Evolutionary conservation across 345 rosid genomes (phyloP).

Genomic region (Salix exigua): DNA sequence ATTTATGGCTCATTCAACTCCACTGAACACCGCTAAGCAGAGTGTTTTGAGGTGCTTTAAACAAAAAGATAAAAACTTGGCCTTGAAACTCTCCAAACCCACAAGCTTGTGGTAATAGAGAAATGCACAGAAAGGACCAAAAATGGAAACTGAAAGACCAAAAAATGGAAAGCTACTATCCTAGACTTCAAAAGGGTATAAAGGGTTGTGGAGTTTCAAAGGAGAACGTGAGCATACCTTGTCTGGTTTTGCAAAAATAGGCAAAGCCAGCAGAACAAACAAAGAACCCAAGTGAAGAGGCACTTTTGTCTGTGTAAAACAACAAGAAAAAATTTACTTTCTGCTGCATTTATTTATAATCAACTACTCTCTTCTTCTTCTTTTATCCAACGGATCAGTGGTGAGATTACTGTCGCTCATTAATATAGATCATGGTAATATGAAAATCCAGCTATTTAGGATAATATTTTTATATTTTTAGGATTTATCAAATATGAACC

Average conservation of each 20-base stretch:
- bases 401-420: no score
- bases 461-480: no score
- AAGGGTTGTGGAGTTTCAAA: constrained; percentile 5
- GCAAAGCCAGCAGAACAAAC: constrained; percentile 36
- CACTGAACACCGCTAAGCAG: constrained; percentile 6
- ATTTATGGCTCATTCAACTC: constrained; percentile 3
- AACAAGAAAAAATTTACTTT: constrained; percentile 17
- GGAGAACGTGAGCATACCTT: constrained; percentile 25
- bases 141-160: neutral
- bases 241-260: constrained; percentile 29
- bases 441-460: no score
- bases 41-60: neutral
- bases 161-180: neutral
- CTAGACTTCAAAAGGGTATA: constrained; percentile 9
- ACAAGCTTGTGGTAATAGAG: constrained; percentile 6
- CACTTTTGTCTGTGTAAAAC: constrained; percentile 28
- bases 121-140: constrained; percentile 14
- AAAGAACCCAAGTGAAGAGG: constrained; percentile 30
- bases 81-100: neutral
- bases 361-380: neutral
- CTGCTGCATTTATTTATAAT: neutral
- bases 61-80: neutral
- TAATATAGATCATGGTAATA: no score
- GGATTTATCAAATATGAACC: no score
- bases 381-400: no score